These are phyloP conservation scores for Neonectria ditissima DNA, from an alignment of 2,329 filamentous ascomycete species.

Conservation along the genomic window DNA sequence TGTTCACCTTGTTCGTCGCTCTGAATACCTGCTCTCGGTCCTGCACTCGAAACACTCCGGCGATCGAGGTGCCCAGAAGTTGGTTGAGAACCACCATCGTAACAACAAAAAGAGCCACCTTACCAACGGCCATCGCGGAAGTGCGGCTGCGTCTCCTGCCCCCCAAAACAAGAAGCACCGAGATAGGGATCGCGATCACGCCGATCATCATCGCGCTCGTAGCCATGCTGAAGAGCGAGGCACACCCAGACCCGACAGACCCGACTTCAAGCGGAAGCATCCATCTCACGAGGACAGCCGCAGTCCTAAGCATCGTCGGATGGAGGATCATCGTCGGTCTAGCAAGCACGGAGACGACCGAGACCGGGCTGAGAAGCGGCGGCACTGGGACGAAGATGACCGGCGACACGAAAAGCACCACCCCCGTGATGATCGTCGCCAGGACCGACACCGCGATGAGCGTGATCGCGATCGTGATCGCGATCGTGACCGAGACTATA, in stretches of 20 bases:
- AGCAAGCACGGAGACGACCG: slow-evolving; percentile 54
- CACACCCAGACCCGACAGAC: slow-evolving; percentile 64
- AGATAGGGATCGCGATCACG: slow-evolving; percentile 61
- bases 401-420: slow-evolving; percentile 45
- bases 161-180: slow-evolving; percentile 64
- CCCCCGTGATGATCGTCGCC: slow-evolving; percentile 44
- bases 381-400: slow-evolving; percentile 35
- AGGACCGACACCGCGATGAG: slow-evolving; percentile 40
- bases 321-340: slow-evolving; percentile 54
- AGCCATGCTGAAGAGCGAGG: slow-evolving; percentile 64
- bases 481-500: slow-evolving; percentile 40
- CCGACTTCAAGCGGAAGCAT: slow-evolving; percentile 72
- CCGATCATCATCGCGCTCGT: slow-evolving; percentile 63
- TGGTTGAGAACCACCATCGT: slow-evolving; percentile 92
- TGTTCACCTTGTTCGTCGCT: slow-evolving; percentile 93
- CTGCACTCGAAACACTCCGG: slow-evolving; percentile 86
- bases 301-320: slow-evolving; percentile 57
- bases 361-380: slow-evolving; percentile 47
- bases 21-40: slow-evolving; percentile 96
- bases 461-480: slow-evolving; percentile 36
- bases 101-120: slow-evolving; percentile 84
- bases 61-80: slow-evolving; percentile 79
- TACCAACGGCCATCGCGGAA: slow-evolving; percentile 70
- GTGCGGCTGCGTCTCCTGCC: slow-evolving; percentile 78
- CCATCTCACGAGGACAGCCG: slow-evolving; percentile 60